Evolutionary conservation across 257 asterid genomes (phyloP).

Genomic region (Solanum medicagineum): DNA sequence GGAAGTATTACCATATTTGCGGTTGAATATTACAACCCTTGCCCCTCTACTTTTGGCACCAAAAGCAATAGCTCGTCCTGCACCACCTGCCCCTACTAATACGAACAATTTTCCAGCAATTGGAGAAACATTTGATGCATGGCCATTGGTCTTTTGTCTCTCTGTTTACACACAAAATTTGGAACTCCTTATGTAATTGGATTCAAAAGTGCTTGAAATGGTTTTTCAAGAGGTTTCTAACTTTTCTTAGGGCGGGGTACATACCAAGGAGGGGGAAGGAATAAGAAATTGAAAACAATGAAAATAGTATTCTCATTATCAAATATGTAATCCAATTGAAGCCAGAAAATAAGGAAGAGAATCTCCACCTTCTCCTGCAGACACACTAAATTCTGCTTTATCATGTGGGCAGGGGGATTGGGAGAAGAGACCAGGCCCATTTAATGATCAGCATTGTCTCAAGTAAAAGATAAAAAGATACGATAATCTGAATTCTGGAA

Average conservation of each 20-base stretch:
- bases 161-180: slow-evolving; percentile 15
- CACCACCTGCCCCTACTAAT: slow-evolving; percentile 80
- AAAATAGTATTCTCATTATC: background rate
- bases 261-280: background rate
- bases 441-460: background rate
- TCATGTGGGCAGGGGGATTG: background rate
- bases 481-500: background rate
- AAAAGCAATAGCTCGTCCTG: slow-evolving; percentile 65
- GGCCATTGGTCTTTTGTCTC: slow-evolving; percentile 9
- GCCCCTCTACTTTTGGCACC: slow-evolving; percentile 71
- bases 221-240: background rate
- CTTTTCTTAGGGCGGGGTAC: background rate
- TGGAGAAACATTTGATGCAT: slow-evolving; percentile 30
- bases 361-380: background rate
- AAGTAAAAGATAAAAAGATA: background rate
- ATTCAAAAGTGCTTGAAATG: background rate
- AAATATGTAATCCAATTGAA: background rate
- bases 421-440: background rate
- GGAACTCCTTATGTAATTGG: background rate
- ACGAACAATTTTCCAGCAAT: slow-evolving; percentile 52
- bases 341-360: background rate
- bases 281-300: background rate
- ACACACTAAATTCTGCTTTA: background rate
- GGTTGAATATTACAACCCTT: slow-evolving; percentile 57
- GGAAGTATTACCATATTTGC: slow-evolving; percentile 33